Base-by-base conservation (phyloP, 1,284 basidiomycete species). In the Cryptococcus wingfieldii region DNA sequence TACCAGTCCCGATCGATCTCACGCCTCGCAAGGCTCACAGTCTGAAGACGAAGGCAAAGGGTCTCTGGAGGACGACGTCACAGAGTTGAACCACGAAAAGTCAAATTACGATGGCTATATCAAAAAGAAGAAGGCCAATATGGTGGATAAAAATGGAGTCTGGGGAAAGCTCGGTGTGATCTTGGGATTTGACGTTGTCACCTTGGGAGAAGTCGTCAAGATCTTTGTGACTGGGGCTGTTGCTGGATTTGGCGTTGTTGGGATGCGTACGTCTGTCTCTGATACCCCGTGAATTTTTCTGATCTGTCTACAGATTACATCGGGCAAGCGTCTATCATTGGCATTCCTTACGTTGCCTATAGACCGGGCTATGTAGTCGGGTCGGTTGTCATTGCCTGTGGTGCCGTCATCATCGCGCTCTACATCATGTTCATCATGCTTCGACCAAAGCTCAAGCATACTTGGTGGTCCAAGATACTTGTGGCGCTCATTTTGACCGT, bases 381-480 rank as follows among this genome's bases (percentile, higher is more conserved):
- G 3, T 77, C 76, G 4, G 72, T 79, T 50, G 56, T 79, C 50
- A 78, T 79, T 49, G 78, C 79, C 27, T 76, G 71, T 48, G 65
- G 67, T 13, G 77, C 78, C 12, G 77, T 79, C 19, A 65, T 74
- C 51, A 65, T 75, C 34, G 79, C 74, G 4, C 73, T 80, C 1
- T 80, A 77, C 63, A 77, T 79, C 65, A 76, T 80, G 70, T 80
- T 80, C 64, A 74, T 79, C 67, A 76, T 79, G 64, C 71, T 79
- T 42, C 72, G 78, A 23, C 79, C 78, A 2, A 78, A 79, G 60
- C 71, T 79, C 56, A 71, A 77, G 62, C 78, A 80, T 56, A 74
- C 70, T 7, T 77, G 75, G 73, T 51, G 69, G 38, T 75, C 77
- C 56, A 79, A 78, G 50, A 60, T 75, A 28, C 64, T 64, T 37